Percentiles rank a stretch among this genome's conserved stretches.
These are phyloP conservation scores for Quercus glauca DNA, from an alignment of 306 rosid genomes.

Conservation along the genomic window DNA sequence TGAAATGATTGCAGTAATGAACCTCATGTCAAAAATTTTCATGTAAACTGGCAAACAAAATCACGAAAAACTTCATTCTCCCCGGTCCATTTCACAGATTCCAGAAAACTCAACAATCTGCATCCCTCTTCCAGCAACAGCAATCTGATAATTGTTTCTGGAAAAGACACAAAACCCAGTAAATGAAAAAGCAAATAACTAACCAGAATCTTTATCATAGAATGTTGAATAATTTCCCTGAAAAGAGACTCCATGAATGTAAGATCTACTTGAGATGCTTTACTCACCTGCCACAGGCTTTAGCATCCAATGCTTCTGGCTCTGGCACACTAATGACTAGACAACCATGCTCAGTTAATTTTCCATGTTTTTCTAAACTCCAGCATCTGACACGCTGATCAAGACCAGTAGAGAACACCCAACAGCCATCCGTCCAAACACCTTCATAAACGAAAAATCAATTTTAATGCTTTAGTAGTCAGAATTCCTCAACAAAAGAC, in stretches of 20 bases:
- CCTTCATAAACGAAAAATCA: conserved; percentile 50
- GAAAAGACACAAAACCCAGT: conserved; percentile 12
- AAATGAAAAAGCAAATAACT: conserved; percentile 9
- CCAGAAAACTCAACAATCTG: conserved; percentile 74
- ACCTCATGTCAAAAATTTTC: background rate
- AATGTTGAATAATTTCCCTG: background rate
- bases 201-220: conserved; percentile 11
- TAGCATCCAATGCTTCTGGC: conserved; percentile 89
- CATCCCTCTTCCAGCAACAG: conserved; percentile 96
- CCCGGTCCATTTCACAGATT: conserved; percentile 19
- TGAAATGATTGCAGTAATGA: background rate
- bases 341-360: conserved; percentile 57
- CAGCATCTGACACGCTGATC: conserved; percentile 98
- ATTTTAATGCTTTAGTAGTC: conserved; percentile 1
- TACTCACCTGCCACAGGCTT: conserved; percentile 66
- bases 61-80: conserved; percentile 12
- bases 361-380: conserved; percentile 44
- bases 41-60: background rate
- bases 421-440: conserved; percentile 93
- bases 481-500: conserved; percentile 11
- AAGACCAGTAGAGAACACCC: conserved; percentile 96
- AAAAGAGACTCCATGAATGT: background rate
- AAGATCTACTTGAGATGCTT: background rate
- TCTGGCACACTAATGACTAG: conserved; percentile 83
- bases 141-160: conserved; percentile 84